Base-by-base conservation (phyloP, 2,329 filamentous ascomycete genomes). In the Exophiala viscosa region DNA sequence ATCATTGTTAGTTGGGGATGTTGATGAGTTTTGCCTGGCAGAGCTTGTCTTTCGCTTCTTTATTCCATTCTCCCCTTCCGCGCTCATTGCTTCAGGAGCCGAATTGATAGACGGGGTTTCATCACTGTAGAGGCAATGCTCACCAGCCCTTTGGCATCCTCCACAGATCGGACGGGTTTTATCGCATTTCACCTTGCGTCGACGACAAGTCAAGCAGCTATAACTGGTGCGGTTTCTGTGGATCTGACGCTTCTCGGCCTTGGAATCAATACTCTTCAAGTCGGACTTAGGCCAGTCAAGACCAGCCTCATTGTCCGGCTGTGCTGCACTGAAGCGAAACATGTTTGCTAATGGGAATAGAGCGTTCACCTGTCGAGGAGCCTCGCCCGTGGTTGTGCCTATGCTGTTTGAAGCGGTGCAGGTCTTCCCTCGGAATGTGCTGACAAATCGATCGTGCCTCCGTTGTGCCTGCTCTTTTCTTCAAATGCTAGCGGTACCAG, bases 181-280 rank as follows among this genome's bases (percentile, higher is more conserved):
- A 60, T 73, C 68, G 55, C 73, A 76, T 67, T 75, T 76, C 44
- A 76, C 71, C 57, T 76, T 76, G 28, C 73, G 67, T 52, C 70
- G 64, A 43, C 73, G 69, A 62, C 73, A 76, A 1, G 67, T 72
- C 59, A 74, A 69, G 54, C 74, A 76, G 57, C 71, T 74, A 57
- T 76, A 75, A 58, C 73, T 75, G 32, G 70, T 67, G 44, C 74
- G 70, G 42, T 72, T 75, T 14, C 74, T 70, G 34, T 73, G 76
- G 46, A 76, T 76, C 50, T 75, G 73, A 45, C 72, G 72, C 38
- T 63, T 63, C 32, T 62, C 58, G 15, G 43, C n/a, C n/a, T 46
- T 56, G 23, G 31, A 15, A 3, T 7, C 32, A 28, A 36, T 35
- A 14, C 20, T 33, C 20, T 18, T 23, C 34, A 10, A 23, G 20